Evolutionary conservation across 1,139 yeast species (phyloP).

Genomic region (Blastobotrys persicus): DNA sequence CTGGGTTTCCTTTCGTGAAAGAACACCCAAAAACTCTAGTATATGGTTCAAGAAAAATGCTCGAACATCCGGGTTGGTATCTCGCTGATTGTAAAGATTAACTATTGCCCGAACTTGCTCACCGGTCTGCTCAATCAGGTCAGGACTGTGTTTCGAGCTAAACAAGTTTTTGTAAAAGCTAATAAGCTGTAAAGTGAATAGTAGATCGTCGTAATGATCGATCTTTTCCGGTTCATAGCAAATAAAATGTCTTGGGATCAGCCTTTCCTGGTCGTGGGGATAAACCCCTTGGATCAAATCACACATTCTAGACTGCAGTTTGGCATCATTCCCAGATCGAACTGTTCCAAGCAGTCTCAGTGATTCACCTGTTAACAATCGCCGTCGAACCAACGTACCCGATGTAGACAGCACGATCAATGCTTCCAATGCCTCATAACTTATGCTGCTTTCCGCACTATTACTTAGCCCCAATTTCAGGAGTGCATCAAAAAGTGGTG

Average conservation of each 20-base stretch:
- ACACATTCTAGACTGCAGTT: conserved; percentile 26
- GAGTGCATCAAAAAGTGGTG: conserved; percentile 24
- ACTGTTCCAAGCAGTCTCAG: conserved; percentile 11
- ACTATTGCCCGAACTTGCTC: conserved; percentile 22
- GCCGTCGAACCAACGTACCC: conserved; percentile 28
- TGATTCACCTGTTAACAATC: conserved; percentile 26
- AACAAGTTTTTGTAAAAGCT: conserved; percentile 28
- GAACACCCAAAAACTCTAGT: conserved; percentile 26
- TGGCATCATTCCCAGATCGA: conserved; percentile 14
- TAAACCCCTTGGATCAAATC: conserved; percentile 22
- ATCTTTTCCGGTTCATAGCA: conserved; percentile 18
- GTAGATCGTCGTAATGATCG: conserved; percentile 17
- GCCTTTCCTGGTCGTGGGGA: conserved; percentile 19
- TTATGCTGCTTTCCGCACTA: neutral
- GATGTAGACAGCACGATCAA: conserved; percentile 18
- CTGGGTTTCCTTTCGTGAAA: conserved; percentile 24
- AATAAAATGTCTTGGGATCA: conserved; percentile 20
- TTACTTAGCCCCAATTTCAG: conserved; percentile 19
- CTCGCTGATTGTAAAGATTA: conserved; percentile 19
- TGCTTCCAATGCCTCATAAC: conserved; percentile 18
- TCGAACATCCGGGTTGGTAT: conserved; percentile 18
- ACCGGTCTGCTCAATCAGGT: conserved; percentile 16
- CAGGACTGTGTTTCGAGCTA: conserved; percentile 19
- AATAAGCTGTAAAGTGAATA: conserved; percentile 12
- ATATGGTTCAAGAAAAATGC: conserved; percentile 24